Evolutionary conservation across 805 yeast genomes (phyloP).

Genomic region (Wickerhamiella slavikovae): DNA sequence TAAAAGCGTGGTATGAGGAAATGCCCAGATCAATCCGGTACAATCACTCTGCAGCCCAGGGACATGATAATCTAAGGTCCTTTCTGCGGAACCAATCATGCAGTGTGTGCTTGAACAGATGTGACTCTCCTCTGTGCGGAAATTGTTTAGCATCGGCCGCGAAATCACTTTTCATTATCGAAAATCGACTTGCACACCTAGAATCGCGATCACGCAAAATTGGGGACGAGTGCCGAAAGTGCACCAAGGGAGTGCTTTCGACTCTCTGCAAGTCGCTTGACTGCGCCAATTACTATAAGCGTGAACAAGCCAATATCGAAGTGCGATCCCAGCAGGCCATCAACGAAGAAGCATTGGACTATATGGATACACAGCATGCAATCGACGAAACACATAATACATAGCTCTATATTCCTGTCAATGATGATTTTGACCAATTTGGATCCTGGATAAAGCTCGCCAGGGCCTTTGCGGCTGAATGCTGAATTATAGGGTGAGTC

Average conservation of each 20-base stretch:
- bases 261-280: constrained; percentile 9
- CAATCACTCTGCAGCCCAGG: neutral
- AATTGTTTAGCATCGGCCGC: constrained; percentile 5
- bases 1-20: constrained; percentile 53
- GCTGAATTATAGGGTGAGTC: constrained; percentile 83
- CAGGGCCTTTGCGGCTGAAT: constrained; percentile 50
- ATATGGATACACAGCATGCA: neutral
- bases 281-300: constrained; percentile 9
- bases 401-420: too few relatives aligned
- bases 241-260: constrained; percentile 4
- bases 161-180: constrained; percentile 4
- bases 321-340: neutral
- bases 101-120: constrained; percentile 5
- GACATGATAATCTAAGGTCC: constrained; percentile 1
- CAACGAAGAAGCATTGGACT: neutral
- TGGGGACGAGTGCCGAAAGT: constrained; percentile 5
- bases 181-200: constrained; percentile 2
- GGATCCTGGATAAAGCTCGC: constrained; percentile 79
- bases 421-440: constrained; percentile 34
- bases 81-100: constrained; percentile 6
- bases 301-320: constrained; percentile 4
- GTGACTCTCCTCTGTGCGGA: constrained; percentile 1
- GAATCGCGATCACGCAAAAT: constrained; percentile 3
- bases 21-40: constrained; percentile 25
- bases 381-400: too few relatives aligned